Evolutionary conservation across 768 basidiomycete species (phyloP).

Genomic region (Pholiota conissans): DNA sequence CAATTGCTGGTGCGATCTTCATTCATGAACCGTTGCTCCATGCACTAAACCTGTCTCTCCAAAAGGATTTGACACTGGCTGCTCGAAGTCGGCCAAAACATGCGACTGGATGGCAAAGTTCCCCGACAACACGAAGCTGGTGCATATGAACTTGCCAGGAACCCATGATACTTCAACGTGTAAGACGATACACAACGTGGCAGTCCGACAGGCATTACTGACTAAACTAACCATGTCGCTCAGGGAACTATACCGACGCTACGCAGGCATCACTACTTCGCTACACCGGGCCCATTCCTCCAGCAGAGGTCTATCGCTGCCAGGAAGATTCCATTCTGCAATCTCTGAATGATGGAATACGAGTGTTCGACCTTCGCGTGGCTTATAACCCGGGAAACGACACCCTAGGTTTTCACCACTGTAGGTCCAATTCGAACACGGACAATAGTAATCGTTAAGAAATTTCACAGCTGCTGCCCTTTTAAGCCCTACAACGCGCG

Average conservation of each 20-base stretch:
- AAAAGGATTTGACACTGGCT: constrained; percentile 35
- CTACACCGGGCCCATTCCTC: constrained; percentile 41
- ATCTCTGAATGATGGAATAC: constrained; percentile 47
- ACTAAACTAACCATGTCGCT: background rate
- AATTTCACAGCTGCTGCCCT: constrained; percentile 34
- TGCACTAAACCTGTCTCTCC: background rate
- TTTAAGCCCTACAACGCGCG: constrained; percentile 41
- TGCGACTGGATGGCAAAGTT: constrained; percentile 48
- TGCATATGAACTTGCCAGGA: constrained; percentile 53
- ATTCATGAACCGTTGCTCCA: too few species aligned
- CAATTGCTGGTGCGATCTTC: constrained; percentile 22
- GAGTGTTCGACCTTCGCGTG: constrained; percentile 48
- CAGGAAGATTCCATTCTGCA: constrained; percentile 47
- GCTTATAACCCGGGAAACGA: constrained; percentile 53
- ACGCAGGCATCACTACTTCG: constrained; percentile 40
- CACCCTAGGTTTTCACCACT: constrained; percentile 49
- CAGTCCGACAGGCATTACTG: background rate
- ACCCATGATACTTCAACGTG: constrained; percentile 52
- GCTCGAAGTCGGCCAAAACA: constrained; percentile 31
- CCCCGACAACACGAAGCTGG: constrained; percentile 40
- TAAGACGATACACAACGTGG: constrained; percentile 15
- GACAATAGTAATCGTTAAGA: background rate
- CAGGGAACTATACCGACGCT: constrained; percentile 46
- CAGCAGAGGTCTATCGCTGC: constrained; percentile 36
- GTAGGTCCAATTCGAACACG: constrained; percentile 23